These are phyloP conservation scores for Skeletonema marinoi DNA, from an alignment of 108 stramenopile genomes.

Conservation along the genomic window DNA sequence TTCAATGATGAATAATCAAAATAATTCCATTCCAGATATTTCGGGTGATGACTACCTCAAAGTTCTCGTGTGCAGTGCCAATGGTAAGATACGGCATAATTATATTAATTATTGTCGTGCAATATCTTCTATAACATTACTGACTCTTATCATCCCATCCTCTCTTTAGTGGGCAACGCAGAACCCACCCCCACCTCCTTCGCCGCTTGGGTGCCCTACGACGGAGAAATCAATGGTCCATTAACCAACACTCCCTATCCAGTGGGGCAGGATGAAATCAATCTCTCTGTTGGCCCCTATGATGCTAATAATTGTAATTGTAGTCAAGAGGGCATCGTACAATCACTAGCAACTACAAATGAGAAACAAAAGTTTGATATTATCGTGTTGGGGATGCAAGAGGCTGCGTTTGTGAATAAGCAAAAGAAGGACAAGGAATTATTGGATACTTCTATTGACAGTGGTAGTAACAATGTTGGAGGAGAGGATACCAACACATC, in stretches of 20 bases:
- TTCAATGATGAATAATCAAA: too few relatives aligned
- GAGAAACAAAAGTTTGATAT: conserved; percentile 26
- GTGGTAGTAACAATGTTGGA: neutral
- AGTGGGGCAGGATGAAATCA: neutral
- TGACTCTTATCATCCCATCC: neutral
- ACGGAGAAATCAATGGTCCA: conserved; percentile 17
- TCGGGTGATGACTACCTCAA: neutral
- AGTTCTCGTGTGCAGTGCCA: conserved; percentile 34
- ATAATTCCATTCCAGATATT: neutral
- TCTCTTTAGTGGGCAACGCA: conserved; percentile 35
- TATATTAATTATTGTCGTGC: too few relatives aligned
- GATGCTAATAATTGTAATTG: neutral
- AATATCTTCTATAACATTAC: neutral
- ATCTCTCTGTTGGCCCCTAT: neutral
- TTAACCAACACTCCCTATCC: conserved; percentile 4
- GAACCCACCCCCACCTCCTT: conserved; percentile 46
- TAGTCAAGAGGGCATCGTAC: neutral
- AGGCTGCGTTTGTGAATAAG: conserved; percentile 39
- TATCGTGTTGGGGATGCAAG: conserved; percentile 55
- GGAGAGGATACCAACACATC: too few relatives aligned
- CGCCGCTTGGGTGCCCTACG: conserved; percentile 36
- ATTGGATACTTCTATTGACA: neutral
- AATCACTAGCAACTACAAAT: too few relatives aligned
- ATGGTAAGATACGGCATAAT: neutral
- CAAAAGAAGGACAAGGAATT: neutral